phyloP scores from a whole-genome alignment of 805 yeast genomes.

The Ogataea wickerhamii region DNA sequence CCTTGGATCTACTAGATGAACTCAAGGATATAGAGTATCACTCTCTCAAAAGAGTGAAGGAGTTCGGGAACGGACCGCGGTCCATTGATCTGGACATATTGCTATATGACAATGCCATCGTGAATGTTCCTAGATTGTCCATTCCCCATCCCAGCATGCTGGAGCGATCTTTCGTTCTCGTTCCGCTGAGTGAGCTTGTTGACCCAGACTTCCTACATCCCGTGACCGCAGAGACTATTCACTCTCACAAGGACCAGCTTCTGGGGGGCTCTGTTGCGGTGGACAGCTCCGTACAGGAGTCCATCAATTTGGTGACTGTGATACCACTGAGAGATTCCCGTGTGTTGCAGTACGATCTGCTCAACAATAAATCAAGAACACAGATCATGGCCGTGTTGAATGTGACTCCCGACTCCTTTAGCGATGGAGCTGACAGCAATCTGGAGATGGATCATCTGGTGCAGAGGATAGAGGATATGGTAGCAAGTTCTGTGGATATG shows the following conservation, averaged over 20 bases:
- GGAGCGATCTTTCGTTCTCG: conserved; percentile 85
- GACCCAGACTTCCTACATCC: conserved; percentile 72
- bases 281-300: conserved; percentile 42
- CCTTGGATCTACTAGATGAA: conserved; percentile 56
- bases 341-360: conserved; percentile 30
- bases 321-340: conserved; percentile 38
- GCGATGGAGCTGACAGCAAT: conserved; percentile 70
- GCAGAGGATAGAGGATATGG: conserved; percentile 45
- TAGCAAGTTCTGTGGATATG: conserved; percentile 62
- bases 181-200: conserved; percentile 81
- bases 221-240: conserved; percentile 77
- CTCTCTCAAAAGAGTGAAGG: conserved; percentile 64
- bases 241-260: conserved; percentile 56
- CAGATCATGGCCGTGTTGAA: conserved; percentile 84
- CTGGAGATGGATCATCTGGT: conserved; percentile 40
- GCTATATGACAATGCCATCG: conserved; percentile 56
- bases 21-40: conserved; percentile 79
- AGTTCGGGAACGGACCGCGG: conserved; percentile 88
- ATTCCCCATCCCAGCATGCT: conserved; percentile 88
- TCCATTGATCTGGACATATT: conserved; percentile 86
- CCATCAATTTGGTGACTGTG: conserved; percentile 45
- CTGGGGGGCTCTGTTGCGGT: conserved; percentile 14
- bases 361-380: conserved; percentile 48
- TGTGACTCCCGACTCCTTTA: conserved; percentile 91
- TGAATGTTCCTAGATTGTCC: conserved; percentile 56